Base-by-base conservation (phyloP, 2,329 filamentous ascomycete species). In the Aspergillus sp. region DNA sequence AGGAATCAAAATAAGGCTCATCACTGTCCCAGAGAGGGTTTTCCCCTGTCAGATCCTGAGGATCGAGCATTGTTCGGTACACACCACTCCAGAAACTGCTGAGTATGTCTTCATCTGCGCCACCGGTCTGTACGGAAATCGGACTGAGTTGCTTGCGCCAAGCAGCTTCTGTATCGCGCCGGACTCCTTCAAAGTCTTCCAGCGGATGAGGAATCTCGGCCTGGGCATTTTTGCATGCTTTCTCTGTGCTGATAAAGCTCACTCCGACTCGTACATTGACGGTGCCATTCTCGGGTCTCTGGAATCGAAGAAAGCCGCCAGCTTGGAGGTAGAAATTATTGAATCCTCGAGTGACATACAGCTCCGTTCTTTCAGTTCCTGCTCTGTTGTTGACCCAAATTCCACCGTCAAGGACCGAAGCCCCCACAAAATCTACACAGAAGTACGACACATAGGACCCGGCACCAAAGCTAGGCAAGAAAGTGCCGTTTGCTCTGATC, bases 1-100 rank as follows among this genome's bases (percentile, higher is more conserved):
- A 90, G 0, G 87, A 89, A 71, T 90, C 88, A 69, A 87, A 91
- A 65, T 90, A 91, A 0, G 87, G 88, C 71, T 90, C 87, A 1
- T 74, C 75, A 52, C 83, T 87, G 1, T 81, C 68, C 87, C 88
- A 91, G 0, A 86, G 71, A 2, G 87, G 86, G 59, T 91, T 91
- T 71, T 91, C 88, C 1, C 86, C 87, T 0, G 88, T 90, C 61
- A 90, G 90, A 65, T 90, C 88, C 65, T 90, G 88, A 1, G 88
- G 88, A 54, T 85, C 88, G 58, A 90, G 83, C 85, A 90, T 87
- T 2, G 85, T 85, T 18, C 87, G 79, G 68, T 90, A 90, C 18
- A 88, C 81, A 2, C 87, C 88, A 56, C 85, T 89, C 78, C 88
- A 90, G 65, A 91, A 89, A 47, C 84, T 84, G 18, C 75, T 85